Evolutionary conservation across 139 green algal genomes (phyloP).

Genomic region (Coelastrella sp.): DNA sequence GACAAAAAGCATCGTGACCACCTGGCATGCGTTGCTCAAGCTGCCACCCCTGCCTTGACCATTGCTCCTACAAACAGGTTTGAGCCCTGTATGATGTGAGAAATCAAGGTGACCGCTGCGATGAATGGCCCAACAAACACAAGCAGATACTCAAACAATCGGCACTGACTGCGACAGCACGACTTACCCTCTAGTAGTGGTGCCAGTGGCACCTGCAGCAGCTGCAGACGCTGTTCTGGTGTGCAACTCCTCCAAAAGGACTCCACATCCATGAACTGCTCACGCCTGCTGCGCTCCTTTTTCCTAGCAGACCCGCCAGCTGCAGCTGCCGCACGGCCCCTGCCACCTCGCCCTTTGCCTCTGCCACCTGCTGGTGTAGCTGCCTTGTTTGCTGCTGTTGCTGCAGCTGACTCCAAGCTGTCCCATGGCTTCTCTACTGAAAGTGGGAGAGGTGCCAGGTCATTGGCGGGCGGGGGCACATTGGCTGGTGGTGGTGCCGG

Average conservation of each 20-base stretch:
- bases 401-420: not conserved
- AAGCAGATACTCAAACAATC: not conserved
- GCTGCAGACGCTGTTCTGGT: slow-evolving; percentile 60
- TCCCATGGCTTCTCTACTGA: slow-evolving; percentile 48
- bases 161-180: not conserved
- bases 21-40: too few species aligned
- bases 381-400: not conserved
- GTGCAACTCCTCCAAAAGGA: slow-evolving; percentile 65
- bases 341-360: slow-evolving; percentile 33
- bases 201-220: slow-evolving; percentile 70
- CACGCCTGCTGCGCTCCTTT: slow-evolving; percentile 43
- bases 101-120: too few species aligned
- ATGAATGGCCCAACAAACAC: not conserved
- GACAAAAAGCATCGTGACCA: not conserved
- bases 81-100: too few species aligned
- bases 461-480: not conserved
- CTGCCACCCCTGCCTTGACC: too few species aligned
- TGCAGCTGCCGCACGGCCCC: not conserved
- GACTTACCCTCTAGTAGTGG: slow-evolving; percentile 61
- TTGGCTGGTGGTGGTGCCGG: not conserved
- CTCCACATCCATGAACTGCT: slow-evolving; percentile 54
- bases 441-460: slow-evolving; percentile 29
- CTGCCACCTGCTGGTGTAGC: not conserved
- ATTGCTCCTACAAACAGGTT: too few species aligned
- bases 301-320: slow-evolving; percentile 2